Percentiles rank a stretch among this genome's conserved stretches.
These are phyloP conservation scores for Zalaria sp. DNA, from an alignment of 2,329 filamentous ascomycete species.

Conservation along the genomic window DNA sequence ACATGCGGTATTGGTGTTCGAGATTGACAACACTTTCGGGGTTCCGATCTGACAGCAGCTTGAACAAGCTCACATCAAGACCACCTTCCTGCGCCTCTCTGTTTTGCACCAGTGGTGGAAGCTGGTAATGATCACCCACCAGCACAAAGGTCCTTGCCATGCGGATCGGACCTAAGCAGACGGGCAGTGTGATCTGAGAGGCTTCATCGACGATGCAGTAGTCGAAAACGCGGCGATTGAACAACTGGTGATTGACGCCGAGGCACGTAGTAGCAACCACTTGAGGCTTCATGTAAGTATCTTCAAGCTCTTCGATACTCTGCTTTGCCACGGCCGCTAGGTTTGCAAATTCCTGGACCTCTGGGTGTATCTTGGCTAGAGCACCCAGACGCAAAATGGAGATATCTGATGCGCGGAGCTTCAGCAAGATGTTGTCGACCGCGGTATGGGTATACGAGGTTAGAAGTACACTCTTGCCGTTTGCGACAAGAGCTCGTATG, in stretches of 20 bases:
- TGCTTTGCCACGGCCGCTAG: constrained; percentile 60
- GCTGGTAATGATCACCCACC: constrained; percentile 91
- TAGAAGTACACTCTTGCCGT: constrained; percentile 82
- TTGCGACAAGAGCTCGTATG: constrained; percentile 73
- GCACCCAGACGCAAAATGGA: constrained; percentile 76
- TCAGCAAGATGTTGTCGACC: constrained; percentile 93
- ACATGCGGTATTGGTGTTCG: constrained; percentile 97
- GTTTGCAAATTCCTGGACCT: constrained; percentile 73
- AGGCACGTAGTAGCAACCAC: constrained; percentile 93
- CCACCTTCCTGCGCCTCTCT: constrained; percentile 75
- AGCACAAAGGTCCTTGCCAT: constrained; percentile 88
- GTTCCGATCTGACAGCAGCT: constrained; percentile 77
- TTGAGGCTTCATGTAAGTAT: constrained; percentile 70
- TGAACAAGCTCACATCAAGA: constrained; percentile 86
- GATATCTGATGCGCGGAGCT: constrained; percentile 55
- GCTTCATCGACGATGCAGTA: constrained; percentile 98
- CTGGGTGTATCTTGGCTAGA: constrained; percentile 70
- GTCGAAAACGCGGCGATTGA: constrained; percentile 81
- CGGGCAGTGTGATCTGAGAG: constrained; percentile 90
- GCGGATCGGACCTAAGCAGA: constrained; percentile 84
- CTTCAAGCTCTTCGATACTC: constrained; percentile 69
- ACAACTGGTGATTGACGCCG: constrained; percentile 77
- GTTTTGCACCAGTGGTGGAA: constrained; percentile 88
- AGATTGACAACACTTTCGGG: constrained; percentile 80
- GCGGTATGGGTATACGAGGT: constrained; percentile 96